Evolutionary conservation across 495 filamentous ascomycete species (phyloP).

Genomic region (Chaetomidium leptoderma): DNA sequence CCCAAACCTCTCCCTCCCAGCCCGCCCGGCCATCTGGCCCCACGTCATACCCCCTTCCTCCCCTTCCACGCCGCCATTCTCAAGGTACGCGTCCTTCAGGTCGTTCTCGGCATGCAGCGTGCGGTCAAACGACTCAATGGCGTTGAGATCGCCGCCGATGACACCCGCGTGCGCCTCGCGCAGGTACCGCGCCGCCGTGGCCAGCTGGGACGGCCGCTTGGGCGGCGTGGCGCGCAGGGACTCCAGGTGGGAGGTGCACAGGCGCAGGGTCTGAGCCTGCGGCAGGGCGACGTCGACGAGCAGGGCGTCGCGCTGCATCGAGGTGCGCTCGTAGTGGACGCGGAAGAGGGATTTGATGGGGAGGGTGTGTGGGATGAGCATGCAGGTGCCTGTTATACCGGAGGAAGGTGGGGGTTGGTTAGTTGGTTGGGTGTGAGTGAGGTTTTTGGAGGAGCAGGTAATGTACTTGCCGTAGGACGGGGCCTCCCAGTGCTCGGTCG

Average conservation of each 20-base stretch:
- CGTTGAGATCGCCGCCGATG: slow-evolving; percentile 53
- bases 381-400: slow-evolving; percentile 50
- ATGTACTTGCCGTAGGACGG: slow-evolving; percentile 11
- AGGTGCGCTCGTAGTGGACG: slow-evolving; percentile 39
- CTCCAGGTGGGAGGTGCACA: slow-evolving; percentile 55
- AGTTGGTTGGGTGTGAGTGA: neutral
- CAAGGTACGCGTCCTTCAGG: slow-evolving; percentile 51
- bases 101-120: slow-evolving; percentile 43
- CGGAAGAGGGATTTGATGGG: slow-evolving; percentile 41
- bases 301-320: slow-evolving; percentile 48
- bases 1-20: slow-evolving; percentile 37
- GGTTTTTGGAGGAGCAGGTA: slow-evolving; percentile 30
- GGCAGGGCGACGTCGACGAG: slow-evolving; percentile 46
- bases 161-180: slow-evolving; percentile 15
- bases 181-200: slow-evolving; percentile 38
- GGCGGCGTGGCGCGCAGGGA: slow-evolving; percentile 42
- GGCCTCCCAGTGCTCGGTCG: slow-evolving; percentile 12
- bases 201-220: slow-evolving; percentile 43
- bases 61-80: slow-evolving; percentile 46
- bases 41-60: slow-evolving; percentile 52
- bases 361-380: slow-evolving; percentile 46
- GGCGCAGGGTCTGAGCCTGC: slow-evolving; percentile 30
- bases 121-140: slow-evolving; percentile 50
- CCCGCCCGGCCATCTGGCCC: slow-evolving; percentile 47
- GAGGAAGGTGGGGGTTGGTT: slow-evolving; percentile 22